Evolutionary conservation across 2,329 filamentous ascomycete genomes (phyloP).

Genomic region (Alternaria longipes): DNA sequence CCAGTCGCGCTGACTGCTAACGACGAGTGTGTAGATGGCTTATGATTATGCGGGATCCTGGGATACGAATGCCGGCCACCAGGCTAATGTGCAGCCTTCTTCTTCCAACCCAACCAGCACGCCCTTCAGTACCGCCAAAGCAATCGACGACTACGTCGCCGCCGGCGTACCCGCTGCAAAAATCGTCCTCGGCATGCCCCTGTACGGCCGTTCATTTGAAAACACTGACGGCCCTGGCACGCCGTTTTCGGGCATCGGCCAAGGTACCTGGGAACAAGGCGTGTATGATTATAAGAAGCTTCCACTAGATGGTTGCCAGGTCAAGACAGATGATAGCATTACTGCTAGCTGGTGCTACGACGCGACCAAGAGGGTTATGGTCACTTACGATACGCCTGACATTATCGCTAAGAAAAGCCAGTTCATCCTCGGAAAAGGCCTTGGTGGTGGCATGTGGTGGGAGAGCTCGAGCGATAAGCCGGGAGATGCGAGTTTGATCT

Average conservation of each 20-base stretch:
- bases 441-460: slow-evolving; percentile 54
- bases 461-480: slow-evolving; percentile 47
- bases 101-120: slow-evolving; percentile 40
- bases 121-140: slow-evolving; percentile 46
- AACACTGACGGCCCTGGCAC: slow-evolving; percentile 48
- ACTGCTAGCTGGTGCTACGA: slow-evolving; percentile 48
- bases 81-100: slow-evolving; percentile 44
- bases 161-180: slow-evolving; percentile 45
- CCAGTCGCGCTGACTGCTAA: not conserved
- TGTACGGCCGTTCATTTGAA: slow-evolving; percentile 49
- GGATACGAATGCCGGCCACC: slow-evolving; percentile 45
- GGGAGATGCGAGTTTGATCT: slow-evolving; percentile 42
- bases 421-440: slow-evolving; percentile 35
- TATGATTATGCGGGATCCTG: slow-evolving; percentile 72
- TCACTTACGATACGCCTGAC: slow-evolving; percentile 48
- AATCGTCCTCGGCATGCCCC: slow-evolving; percentile 50
- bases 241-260: slow-evolving; percentile 41
- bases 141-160: slow-evolving; percentile 43
- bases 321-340: slow-evolving; percentile 32
- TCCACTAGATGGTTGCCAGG: slow-evolving; percentile 35
- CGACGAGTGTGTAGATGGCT: slow-evolving; percentile 66
- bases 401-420: slow-evolving; percentile 41
- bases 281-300: slow-evolving; percentile 51
- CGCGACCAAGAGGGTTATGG: slow-evolving; percentile 30
- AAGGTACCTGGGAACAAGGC: slow-evolving; percentile 48